Evolutionary conservation across 2,329 filamentous ascomycete species (phyloP), one percentile per base, ranked within the genome.

Genomic region (Talaromyces sp.): DNA sequence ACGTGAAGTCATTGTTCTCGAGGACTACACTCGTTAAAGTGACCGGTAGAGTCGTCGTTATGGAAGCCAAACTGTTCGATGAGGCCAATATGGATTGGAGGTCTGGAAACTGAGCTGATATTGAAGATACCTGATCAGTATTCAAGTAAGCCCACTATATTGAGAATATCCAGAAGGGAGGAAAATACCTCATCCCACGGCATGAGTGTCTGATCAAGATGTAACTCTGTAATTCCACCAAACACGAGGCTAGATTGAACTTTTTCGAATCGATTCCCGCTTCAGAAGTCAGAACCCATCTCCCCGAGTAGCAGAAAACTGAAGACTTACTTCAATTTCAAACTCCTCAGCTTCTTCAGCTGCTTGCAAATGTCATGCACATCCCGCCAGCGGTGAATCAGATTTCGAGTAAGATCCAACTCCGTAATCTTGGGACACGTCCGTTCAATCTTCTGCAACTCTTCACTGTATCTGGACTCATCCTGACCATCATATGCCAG

Each of bases 381-480:
- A 27, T 90, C 86, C 2, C 79, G 79, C 75, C 93, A 85, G 11
- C 79, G 80, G 63, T 88, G 87, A 71, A 98, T 88, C 39, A 97
- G 76, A 74, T 96, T 98, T 60, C 92, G 86, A 73, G 93, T 93
- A 49, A 99, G 77, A 73, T 97, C 93, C 54, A 98, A 81, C 73
- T 97, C 91, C 1, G 84, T 81, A 49, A 87, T 84, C 61, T 85
- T 86, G 0, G 85, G 84, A 72, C 85, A 88, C 2, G 82, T 80
- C 19, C 78, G 73, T 37, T 72, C 74, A 61, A 97, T 88, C 70
- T 87, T 79, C 49, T 68, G 70, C 31, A 76, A 69, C 22, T 74
- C 77, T 54, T 71, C 67, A 66, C 70, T 72, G 31, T 70, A 61
- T 52, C 68, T 50, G 11, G 13, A 1, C 31, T 59, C 22, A 39